These are phyloP conservation scores for Madurella mycetomatis DNA, from an alignment of 2,329 filamentous ascomycete species.

Conservation along the genomic window DNA sequence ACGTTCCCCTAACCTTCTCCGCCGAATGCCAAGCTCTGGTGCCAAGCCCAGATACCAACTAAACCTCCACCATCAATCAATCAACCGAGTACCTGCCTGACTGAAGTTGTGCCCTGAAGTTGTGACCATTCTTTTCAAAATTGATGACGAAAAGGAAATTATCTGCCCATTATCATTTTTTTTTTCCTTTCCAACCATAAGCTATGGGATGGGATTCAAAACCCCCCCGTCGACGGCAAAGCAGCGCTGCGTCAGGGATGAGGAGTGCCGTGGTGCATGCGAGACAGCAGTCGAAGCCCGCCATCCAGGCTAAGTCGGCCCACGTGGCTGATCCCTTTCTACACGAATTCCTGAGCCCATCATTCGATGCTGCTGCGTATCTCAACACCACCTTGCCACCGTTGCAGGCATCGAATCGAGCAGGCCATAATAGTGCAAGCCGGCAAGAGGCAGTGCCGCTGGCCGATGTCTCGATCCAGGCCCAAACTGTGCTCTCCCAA, in stretches of 20 bases:
- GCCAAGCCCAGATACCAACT: too few species aligned
- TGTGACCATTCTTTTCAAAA: too few species aligned
- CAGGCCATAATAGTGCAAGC: conserved; percentile 18
- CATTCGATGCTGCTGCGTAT: conserved; percentile 80
- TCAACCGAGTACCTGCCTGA: too few species aligned
- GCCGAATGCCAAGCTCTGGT: too few species aligned
- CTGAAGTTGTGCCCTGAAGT: too few species aligned
- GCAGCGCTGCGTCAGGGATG: conserved; percentile 38
- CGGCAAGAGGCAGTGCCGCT: conserved; percentile 51
- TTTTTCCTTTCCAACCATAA: neutral
- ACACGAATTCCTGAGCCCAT: conserved; percentile 66
- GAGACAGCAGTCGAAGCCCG: conserved; percentile 35
- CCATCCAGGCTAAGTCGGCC: conserved; percentile 45
- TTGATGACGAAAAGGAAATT: too few species aligned
- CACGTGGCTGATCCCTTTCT: conserved; percentile 70
- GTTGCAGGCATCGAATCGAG: conserved; percentile 44
- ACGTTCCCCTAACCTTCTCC: too few species aligned
- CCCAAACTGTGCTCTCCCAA: conserved; percentile 79
- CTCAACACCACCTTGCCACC: conserved; percentile 75
- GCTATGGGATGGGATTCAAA: conserved; percentile 40
- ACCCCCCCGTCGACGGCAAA: conserved; percentile 42
- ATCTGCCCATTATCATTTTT: too few species aligned
- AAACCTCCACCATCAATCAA: too few species aligned
- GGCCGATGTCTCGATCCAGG: conserved; percentile 72
- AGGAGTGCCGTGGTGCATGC: conserved; percentile 39